phyloP scores from a whole-genome alignment of 176 grass and related monocot species.

The Cenchrus purpureus region DNA sequence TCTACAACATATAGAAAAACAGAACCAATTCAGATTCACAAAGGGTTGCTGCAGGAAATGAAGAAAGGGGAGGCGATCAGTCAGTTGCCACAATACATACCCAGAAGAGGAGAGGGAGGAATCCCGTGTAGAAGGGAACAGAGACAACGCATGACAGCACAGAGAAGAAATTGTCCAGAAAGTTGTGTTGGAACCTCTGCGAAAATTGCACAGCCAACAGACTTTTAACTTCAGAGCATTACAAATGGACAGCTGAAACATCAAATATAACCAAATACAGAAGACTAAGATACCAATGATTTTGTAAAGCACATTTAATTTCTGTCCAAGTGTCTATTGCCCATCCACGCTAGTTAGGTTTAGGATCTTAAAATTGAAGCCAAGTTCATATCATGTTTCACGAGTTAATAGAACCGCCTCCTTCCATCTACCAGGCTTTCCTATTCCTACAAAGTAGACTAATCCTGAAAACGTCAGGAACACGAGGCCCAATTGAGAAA shows the following conservation, averaged over 20 bases:
- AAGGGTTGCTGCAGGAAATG: constrained; percentile 13
- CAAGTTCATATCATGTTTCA: not conserved
- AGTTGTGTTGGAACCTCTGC: constrained; percentile 70
- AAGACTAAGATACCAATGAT: not conserved
- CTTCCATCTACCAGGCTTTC: not conserved
- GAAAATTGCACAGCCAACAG: constrained; percentile 40
- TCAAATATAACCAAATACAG: not conserved
- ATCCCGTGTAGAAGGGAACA: constrained; percentile 97
- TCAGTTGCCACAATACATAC: constrained; percentile 46
- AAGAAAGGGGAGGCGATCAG: not conserved
- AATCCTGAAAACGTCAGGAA: not conserved
- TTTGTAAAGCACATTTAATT: not conserved
- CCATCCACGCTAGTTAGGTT: not conserved
- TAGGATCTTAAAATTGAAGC: not conserved
- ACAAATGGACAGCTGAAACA: not conserved
- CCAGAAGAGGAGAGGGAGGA: constrained; percentile 96
- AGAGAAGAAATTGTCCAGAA: constrained; percentile 87
- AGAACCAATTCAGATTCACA: constrained; percentile 27
- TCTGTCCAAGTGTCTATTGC: too few relatives aligned
- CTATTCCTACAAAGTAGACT: not conserved
- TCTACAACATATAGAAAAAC: constrained; percentile 48
- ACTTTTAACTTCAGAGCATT: not conserved
- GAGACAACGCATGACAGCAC: constrained; percentile 86
- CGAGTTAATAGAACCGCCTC: not conserved
- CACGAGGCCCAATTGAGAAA: not conserved